Base-by-base conservation (phyloP, 805 yeast species). In the Candida nanaspora region DNA sequence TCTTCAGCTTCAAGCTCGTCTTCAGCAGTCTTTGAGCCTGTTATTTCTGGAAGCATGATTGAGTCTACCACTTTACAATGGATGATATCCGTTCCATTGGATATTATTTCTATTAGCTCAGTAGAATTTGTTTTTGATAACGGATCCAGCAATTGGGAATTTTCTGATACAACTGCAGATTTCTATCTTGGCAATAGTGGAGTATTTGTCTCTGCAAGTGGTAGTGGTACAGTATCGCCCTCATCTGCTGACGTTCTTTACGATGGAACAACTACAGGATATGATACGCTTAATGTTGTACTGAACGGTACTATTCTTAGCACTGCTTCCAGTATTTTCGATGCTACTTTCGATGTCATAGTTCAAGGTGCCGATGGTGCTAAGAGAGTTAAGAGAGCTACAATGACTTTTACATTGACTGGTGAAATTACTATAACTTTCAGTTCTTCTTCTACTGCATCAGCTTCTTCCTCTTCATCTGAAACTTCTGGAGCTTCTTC, bases 341-440 rank as follows among this genome's bases (percentile, higher is more conserved):
- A 14, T 3, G 7, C 23, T 18, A 19, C 13, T 3, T 31, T 31
- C 20, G 34, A 31, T 31, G 22, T 18, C 20, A 31, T 31, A 13
- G 23, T 31, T 11, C 22, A 18, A 9, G 20, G 23, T 31, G n/a
- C 23, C 8, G 6, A 5, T 19, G 34, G 34, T 31, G 34, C 34
- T 16, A 31, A 31, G 34, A 31, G 34, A 31, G 34, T 31, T 31
- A 31, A 18, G 23, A 31, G 34, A 31, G 34, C 34, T 15, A 6
- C 34, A 6, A 11, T 31, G 13, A 14, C 3, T 6, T 31, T 19
- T 19, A 19, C 22, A 3, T 19, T 31, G 20, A 14, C 13, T 9
- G 23, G n/a, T 19, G 23, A 18, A 9, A n/a, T 31, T 31, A 31
- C 34, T 16, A 19, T 31, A 16, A 18, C 22, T 19, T 7, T 31